phyloP scores from a whole-genome alignment of 495 filamentous ascomycete species.

The Podospora tetraspora region DNA sequence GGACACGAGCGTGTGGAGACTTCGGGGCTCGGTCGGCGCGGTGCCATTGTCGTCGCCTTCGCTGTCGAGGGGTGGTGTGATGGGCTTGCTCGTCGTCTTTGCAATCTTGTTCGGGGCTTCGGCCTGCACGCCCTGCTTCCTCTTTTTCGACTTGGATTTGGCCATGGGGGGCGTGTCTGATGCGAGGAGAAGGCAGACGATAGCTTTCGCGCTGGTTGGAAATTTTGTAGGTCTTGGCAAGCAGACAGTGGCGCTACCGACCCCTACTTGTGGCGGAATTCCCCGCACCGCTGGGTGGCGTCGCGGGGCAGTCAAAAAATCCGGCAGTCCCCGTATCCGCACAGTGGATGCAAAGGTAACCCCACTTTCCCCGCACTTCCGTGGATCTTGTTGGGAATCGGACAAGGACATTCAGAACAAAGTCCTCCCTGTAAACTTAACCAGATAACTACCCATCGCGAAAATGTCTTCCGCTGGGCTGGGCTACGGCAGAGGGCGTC shows the following conservation, averaged over 20 bases:
- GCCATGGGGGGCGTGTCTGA: constrained; percentile 13
- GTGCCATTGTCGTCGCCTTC: constrained; percentile 7
- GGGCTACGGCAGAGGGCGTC: too few relatives aligned
- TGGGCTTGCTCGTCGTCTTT: constrained; percentile 19
- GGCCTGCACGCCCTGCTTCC: constrained; percentile 20
- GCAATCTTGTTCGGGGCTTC: constrained; percentile 26
- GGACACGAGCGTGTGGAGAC: constrained; percentile 31
- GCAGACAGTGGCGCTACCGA: not conserved
- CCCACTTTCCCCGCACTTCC: not conserved
- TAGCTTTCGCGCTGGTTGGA: not conserved
- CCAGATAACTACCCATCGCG: too few relatives aligned
- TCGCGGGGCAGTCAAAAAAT: not conserved
- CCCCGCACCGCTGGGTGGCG: not conserved
- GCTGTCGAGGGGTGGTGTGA: constrained; percentile 32
- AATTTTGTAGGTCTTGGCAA: not conserved
- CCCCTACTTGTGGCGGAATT: not conserved
- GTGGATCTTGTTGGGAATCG: not conserved
- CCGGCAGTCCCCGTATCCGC: too few relatives aligned
- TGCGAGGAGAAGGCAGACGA: not conserved
- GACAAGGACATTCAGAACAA: too few relatives aligned
- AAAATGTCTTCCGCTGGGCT: too few relatives aligned
- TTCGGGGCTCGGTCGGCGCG: constrained; percentile 24
- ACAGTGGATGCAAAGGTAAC: too few relatives aligned
- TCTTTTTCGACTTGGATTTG: constrained; percentile 27
- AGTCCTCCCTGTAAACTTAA: too few relatives aligned